Base-by-base conservation (phyloP, 2,329 filamentous ascomycete genomes). In the Cryphonectria carpinicola region DNA sequence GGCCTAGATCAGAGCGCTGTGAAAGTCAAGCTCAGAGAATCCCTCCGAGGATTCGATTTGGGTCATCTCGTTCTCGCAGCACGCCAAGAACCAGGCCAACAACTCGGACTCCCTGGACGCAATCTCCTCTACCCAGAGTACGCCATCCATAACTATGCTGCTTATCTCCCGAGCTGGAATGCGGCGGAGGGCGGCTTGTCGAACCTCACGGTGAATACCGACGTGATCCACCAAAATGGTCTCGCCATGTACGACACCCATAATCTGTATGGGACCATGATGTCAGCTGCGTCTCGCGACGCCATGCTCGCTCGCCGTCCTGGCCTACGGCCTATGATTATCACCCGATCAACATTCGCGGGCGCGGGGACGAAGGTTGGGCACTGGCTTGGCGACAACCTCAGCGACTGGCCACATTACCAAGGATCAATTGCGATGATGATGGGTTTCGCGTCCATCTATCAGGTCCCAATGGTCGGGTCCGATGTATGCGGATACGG, bases 401-500 rank as follows among this genome's bases (percentile, higher is more conserved):
- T 85, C 74, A 87, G 75, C 5, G 74, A 73, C 35, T 92, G 90
- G 89, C 79, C 80, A 5, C 82, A 89, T 68, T 91, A 91, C 78
- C 85, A 85, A 0, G 80, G 84, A 37, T 87, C 85, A 1, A 90
- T 92, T 71, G 80, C 85, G 1, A 83, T 85, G 75, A 86, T 90
- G 80, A 78, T 92, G 41, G 84, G 85, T 2, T 92, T 92, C 66
- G 84, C 87, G 0, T 83, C 89, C 6, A 84, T 93, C 70, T 93
- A 90, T 80, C 90, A 92, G 74, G 78, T 93, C 0, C 90, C 90
- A 13, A 89, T 93, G 85, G 88, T 88, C 0, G 91, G 91, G 17
- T 85, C 88, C 3, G 93, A 97, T 71, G 90, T 94, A 0, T 97
- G 94, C 76, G 94, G 93, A 0, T 97, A 92, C 76, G 90, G 84